Percentiles rank a stretch among this genome's conserved stretches.
These are phyloP conservation scores for Polysphondylium violaceum DNA, from an alignment of 78 protist species.

Conservation along the genomic window DNA sequence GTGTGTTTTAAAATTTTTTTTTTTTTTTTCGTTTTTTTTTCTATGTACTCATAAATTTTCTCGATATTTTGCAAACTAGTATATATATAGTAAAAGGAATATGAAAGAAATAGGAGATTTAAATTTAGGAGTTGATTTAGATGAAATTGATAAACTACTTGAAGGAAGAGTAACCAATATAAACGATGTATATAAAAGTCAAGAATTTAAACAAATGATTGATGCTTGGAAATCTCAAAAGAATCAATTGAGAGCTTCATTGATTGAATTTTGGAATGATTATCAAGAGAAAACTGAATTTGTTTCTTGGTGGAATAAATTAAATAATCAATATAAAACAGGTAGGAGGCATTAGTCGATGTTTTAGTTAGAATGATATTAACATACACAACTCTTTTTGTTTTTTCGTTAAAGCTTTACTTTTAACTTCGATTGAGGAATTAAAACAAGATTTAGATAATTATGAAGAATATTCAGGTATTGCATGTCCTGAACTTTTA, in stretches of 20 bases:
- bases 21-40: too few relatives aligned
- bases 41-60: too few relatives aligned
- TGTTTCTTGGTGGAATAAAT: slow-evolving; percentile 11
- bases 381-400: background rate
- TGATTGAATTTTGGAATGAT: slow-evolving; percentile 31
- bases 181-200: background rate
- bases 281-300: slow-evolving; percentile 18
- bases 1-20: background rate
- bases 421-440: slow-evolving; percentile 31
- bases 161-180: slow-evolving; percentile 29
- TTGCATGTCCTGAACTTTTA: background rate
- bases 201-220: background rate
- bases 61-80: too few relatives aligned
- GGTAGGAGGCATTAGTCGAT: background rate
- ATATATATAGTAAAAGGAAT: too few relatives aligned
- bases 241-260: slow-evolving; percentile 2
- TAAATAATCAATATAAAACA: background rate
- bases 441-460: slow-evolving; percentile 3
- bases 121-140: too few relatives aligned
- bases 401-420: background rate
- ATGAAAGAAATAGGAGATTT: too few relatives aligned
- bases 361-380: background rate
- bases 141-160: slow-evolving; percentile 27
- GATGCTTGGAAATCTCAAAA: slow-evolving; percentile 19
- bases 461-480: slow-evolving; percentile 8